These are phyloP conservation scores for Daldinia eschscholtzii DNA, from an alignment of 2,329 filamentous ascomycete species.

Conservation along the genomic window DNA sequence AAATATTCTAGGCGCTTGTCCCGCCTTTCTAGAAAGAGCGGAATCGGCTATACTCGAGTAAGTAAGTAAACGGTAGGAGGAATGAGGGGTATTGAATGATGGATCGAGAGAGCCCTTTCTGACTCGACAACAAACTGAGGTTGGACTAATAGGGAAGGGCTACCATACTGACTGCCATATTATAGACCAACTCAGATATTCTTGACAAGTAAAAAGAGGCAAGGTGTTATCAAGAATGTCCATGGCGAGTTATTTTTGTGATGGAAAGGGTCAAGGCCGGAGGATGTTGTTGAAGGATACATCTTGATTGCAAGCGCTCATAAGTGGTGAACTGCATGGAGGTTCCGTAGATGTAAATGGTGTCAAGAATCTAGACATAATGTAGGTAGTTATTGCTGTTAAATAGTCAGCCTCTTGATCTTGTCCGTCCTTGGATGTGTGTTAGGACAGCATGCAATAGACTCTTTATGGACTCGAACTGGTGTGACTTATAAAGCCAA, in stretches of 20 bases:
- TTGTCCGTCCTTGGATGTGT: background rate
- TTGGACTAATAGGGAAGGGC: background rate
- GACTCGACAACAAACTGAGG: background rate
- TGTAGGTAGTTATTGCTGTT: no score
- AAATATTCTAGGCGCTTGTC: constrained; percentile 11
- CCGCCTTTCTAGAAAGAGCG: background rate
- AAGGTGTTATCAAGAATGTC: background rate
- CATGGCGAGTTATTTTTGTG: no score
- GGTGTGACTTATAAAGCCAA: no score
- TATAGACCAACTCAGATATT: background rate
- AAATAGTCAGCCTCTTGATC: no score
- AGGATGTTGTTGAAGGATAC: background rate
- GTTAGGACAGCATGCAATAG: no score
- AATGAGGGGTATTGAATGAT: background rate
- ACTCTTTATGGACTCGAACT: no score
- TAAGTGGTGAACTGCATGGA: background rate
- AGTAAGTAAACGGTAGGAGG: background rate
- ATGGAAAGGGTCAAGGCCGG: background rate
- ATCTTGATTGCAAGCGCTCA: background rate
- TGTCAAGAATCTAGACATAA: no score
- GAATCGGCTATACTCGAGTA: background rate
- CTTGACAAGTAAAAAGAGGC: background rate
- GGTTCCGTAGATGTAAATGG: background rate
- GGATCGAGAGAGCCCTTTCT: background rate
- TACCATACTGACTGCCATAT: background rate